Percentiles rank a stretch among this genome's conserved stretches.
Evolutionary conservation across 139 green algal species (phyloP).

Genomic region (Coccomyxa sp.): DNA sequence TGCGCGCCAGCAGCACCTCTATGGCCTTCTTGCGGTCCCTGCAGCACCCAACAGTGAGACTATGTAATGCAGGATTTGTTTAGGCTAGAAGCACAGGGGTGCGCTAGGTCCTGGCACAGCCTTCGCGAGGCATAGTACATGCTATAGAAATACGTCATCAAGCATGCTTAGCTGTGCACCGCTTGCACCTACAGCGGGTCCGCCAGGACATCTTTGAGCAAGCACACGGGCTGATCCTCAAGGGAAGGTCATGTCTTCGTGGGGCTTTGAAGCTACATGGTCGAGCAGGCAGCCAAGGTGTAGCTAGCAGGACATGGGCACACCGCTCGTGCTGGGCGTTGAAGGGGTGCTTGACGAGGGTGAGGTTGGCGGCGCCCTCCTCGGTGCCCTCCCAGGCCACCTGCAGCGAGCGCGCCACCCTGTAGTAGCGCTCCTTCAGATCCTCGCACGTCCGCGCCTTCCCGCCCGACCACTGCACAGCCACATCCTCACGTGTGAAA

Average conservation of each 20-base stretch:
- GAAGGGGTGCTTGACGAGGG: constrained; percentile 75
- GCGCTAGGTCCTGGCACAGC: too few relatives aligned
- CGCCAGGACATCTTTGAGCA: not conserved
- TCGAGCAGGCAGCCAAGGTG: not conserved
- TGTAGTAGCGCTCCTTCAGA: constrained; percentile 87
- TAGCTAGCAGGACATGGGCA: too few relatives aligned
- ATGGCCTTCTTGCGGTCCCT: constrained; percentile 60
- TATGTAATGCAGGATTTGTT: too few relatives aligned
- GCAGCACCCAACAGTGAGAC: too few relatives aligned
- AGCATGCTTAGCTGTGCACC: too few relatives aligned
- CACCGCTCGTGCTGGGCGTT: constrained; percentile 48
- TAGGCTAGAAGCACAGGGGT: too few relatives aligned
- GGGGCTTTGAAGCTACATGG: not conserved
- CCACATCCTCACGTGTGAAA: too few relatives aligned
- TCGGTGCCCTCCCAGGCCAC: constrained; percentile 54
- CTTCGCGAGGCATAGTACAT: too few relatives aligned
- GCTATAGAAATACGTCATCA: too few relatives aligned
- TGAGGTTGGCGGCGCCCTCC: constrained; percentile 60
- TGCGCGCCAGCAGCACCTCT: constrained; percentile 58
- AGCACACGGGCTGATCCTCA: not conserved
- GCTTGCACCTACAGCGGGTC: too few relatives aligned
- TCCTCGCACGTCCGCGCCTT: constrained; percentile 69
- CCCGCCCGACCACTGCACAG: constrained; percentile 41
- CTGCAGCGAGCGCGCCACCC: constrained; percentile 69
- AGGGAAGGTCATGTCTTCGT: not conserved